These are phyloP conservation scores for Aspergillus calidoustus DNA, from an alignment of 2,329 filamentous ascomycete genomes.

Conservation along the genomic window DNA sequence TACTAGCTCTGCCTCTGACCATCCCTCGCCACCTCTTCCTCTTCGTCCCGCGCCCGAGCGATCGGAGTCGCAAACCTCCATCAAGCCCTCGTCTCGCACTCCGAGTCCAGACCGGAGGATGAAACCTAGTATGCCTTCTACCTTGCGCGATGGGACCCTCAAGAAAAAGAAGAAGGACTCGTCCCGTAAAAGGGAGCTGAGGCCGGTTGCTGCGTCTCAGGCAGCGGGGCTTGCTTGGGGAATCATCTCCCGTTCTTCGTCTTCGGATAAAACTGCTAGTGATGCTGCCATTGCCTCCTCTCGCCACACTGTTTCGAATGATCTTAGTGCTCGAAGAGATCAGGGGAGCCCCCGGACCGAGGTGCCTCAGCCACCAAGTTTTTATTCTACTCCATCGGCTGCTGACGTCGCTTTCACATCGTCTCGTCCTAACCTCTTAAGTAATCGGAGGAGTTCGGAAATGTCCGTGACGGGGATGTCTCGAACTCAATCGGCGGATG, in stretches of 20 bases:
- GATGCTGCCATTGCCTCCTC: conserved; percentile 37
- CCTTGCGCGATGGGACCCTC: conserved; percentile 54
- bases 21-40: conserved; percentile 9
- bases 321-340: conserved; percentile 34
- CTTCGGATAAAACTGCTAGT: conserved; percentile 33
- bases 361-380: conserved; percentile 10
- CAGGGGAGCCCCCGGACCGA: conserved; percentile 22
- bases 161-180: conserved; percentile 52
- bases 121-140: conserved; percentile 57
- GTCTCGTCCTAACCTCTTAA: background rate
- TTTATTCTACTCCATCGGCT: background rate
- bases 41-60: conserved; percentile 26
- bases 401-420: conserved; percentile 4
- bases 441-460: conserved; percentile 2
- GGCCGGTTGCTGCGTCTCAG: conserved; percentile 64
- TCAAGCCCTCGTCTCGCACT: conserved; percentile 56
- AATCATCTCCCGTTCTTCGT: conserved; percentile 36
- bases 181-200: conserved; percentile 46
- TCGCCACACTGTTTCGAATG: conserved; percentile 33
- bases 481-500: conserved; percentile 26
- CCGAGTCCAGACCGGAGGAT: conserved; percentile 66
- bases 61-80: conserved; percentile 36
- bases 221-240: conserved; percentile 68
- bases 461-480: background rate
- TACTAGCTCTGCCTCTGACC: conserved; percentile 27